Base-by-base conservation (phyloP, 139 green algal genomes). In the Limnomonas spitsbergensis region DNA sequence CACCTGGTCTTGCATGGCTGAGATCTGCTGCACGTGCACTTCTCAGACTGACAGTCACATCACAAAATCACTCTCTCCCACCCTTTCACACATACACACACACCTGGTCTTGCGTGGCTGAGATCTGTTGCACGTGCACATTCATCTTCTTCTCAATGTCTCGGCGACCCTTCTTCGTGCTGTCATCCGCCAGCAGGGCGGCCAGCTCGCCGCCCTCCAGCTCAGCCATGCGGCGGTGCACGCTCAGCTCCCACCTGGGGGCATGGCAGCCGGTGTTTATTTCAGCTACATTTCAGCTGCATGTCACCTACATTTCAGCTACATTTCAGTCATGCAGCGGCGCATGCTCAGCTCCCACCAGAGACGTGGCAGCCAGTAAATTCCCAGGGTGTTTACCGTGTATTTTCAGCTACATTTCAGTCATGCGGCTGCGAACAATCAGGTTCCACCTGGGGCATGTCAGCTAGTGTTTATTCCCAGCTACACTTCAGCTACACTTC, bases 101-200 rank as follows among this genome's bases (percentile, higher is more conserved):
- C 40, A 87, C 87, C 79, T 92, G 84, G 37, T 90, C 79, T 42
- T 83, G 81, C 3, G 88, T 92, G 53, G 85, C 90, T 2, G 82
- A 89, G 71, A 94, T 91, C 82, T 94, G 90, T 78, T 93, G 88
- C 80, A 94, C 88, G 39, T 90, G 78, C 34, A 91, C 82, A n/a
- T 83, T 94, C 32, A 94, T 81, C 78, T 91, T 88, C 72, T 92
- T 93, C 76, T 93, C 87, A 26, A 91, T 82, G n/a, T 82, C 76
- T 0, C 90, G 81, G 40, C 87, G 87, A 71, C 80, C 72, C 83
- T 88, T 85, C 74, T 88, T 88, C 72, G 79, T 42, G 1, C 24
- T 69, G 6, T 84, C 73, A 73, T 92, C 88, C 2, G 27, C 61
- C 42, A 82, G 2, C 54, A 86, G 34, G 39, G 73, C 69, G 54